Evolutionary conservation across 73 alveolate genomes (phyloP).

Genomic region (Diophrys appendiculata): DNA sequence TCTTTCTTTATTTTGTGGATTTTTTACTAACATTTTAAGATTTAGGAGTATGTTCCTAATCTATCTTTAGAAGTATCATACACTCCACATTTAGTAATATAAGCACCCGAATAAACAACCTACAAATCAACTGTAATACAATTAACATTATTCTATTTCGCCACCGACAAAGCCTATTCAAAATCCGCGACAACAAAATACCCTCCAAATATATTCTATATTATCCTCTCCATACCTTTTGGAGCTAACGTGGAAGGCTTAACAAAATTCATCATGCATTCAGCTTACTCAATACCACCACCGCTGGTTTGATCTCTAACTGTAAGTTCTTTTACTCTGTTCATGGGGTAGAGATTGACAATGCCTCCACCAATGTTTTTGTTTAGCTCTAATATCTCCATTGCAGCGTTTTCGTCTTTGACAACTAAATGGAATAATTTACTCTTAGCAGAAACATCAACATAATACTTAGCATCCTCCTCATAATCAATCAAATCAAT

Average conservation of each 20-base stretch:
- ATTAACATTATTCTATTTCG: constrained; percentile 80
- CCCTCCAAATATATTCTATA: constrained; percentile 66
- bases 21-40: not conserved
- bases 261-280: constrained; percentile 52
- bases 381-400: constrained; percentile 74
- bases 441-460: constrained; percentile 78
- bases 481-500: constrained; percentile 72
- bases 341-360: constrained; percentile 77
- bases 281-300: constrained; percentile 24
- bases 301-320: constrained; percentile 57
- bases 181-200: constrained; percentile 74
- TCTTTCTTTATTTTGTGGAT: not conserved
- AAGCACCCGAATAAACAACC: constrained; percentile 87
- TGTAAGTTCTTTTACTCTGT: constrained; percentile 41
- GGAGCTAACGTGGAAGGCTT: constrained; percentile 66
- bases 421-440: constrained; percentile 74
- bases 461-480: constrained; percentile 65
- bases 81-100: constrained; percentile 79
- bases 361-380: constrained; percentile 83
- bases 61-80: constrained; percentile 77
- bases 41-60: constrained; percentile 55
- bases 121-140: constrained; percentile 90
- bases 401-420: constrained; percentile 80
- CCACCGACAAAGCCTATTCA: constrained; percentile 74
- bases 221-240: constrained; percentile 14